A percentile compares a stretch with the other conserved stretches of the same genome.
These are phyloP conservation scores for Coffea canephora DNA, from an alignment of 257 asterid species.

Conservation along the genomic window DNA sequence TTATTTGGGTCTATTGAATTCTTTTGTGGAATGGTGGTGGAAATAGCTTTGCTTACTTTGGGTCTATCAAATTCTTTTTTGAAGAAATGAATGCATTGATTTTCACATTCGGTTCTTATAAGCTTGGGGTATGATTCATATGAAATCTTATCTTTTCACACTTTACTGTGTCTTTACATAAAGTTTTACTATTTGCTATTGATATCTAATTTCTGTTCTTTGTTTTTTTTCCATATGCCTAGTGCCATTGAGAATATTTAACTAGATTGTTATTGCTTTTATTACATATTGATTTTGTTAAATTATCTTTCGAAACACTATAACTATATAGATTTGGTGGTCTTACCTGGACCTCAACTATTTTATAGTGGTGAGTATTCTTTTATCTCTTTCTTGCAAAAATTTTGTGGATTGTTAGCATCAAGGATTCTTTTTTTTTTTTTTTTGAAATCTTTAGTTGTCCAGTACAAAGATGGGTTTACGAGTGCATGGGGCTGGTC, in stretches of 20 bases:
- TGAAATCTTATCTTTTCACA: slow-evolving; percentile 13
- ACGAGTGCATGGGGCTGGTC: too few species aligned
- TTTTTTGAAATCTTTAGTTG: too few species aligned
- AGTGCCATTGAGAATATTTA: background rate
- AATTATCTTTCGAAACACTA: background rate
- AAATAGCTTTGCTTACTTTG: too few species aligned
- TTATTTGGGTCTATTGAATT: too few species aligned
- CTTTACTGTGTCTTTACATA: background rate
- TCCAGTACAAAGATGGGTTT: too few species aligned
- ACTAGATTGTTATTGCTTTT: background rate
- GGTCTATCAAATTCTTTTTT: background rate
- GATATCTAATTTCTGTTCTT: background rate
- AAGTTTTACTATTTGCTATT: background rate
- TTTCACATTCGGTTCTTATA: slow-evolving; percentile 83
- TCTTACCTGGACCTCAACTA: background rate
- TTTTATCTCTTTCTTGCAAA: background rate
- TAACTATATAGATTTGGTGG: background rate
- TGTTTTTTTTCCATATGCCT: slow-evolving; percentile 11
- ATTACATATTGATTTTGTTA: background rate
- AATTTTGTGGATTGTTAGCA: too few species aligned
- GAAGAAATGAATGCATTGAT: slow-evolving; percentile 85
- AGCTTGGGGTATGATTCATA: slow-evolving; percentile 65
- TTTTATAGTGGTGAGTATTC: background rate
- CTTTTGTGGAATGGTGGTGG: too few species aligned
- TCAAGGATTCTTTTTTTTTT: too few species aligned